These are phyloP conservation scores for Chlamydomonas schloesseri DNA, from an alignment of 139 green algal species.

Conservation along the genomic window DNA sequence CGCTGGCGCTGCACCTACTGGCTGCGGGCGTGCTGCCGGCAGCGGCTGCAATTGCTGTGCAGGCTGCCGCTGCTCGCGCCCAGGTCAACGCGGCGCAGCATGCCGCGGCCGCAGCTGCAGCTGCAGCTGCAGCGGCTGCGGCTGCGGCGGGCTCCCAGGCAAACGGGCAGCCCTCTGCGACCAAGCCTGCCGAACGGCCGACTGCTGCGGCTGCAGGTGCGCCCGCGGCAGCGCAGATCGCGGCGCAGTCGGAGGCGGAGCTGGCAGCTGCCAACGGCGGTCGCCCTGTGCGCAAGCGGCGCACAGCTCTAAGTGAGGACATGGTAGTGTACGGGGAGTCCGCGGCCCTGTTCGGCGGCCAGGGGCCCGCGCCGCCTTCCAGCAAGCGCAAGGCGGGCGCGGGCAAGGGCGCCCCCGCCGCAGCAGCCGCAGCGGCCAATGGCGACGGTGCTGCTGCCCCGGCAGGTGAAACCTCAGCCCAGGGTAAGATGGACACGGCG, in stretches of 20 bases:
- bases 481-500: too few species aligned
- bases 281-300: slow-evolving; percentile 31
- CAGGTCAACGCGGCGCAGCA: too few species aligned
- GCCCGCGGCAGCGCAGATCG: background rate
- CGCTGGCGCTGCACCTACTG: too few species aligned
- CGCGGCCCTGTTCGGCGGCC: slow-evolving; percentile 11
- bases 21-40: too few species aligned
- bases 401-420: background rate
- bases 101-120: too few species aligned
- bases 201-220: background rate
- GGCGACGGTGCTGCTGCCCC: too few species aligned
- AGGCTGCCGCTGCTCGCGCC: too few species aligned
- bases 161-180: background rate
- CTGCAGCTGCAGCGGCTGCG: background rate
- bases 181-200: background rate
- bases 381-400: background rate
- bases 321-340: slow-evolving; percentile 37
- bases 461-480: too few species aligned
- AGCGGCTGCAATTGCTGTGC: too few species aligned
- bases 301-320: background rate
- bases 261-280: background rate
- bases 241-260: background rate
- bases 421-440: background rate
- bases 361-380: too few species aligned
- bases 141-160: too few species aligned